A percentile compares a stretch with the other conserved stretches of the same genome.
phyloP scores from a whole-genome alignment of 495 filamentous ascomycete species.

The Stereocaulon alpinum region DNA sequence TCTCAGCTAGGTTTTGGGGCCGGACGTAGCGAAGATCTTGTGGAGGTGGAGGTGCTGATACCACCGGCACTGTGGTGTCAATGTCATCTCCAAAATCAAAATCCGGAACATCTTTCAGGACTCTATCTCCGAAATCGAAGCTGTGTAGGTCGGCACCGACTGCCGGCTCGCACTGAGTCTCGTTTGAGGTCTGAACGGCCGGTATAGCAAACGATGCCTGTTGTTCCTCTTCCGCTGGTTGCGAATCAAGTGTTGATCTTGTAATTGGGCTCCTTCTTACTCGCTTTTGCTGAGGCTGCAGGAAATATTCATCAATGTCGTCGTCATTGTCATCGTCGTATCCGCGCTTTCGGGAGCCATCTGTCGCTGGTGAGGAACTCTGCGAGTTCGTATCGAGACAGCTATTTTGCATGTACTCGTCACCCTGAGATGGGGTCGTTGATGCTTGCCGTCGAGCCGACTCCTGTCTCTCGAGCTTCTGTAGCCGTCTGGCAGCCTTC shows the following conservation, averaged over 20 bases:
- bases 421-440: not conserved
- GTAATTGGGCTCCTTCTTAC: not conserved
- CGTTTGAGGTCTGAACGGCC: too few relatives aligned
- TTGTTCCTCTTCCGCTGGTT: too few relatives aligned
- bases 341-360: not conserved
- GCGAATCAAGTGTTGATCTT: not conserved
- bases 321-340: not conserved
- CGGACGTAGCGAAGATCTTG: not conserved
- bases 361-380: too few relatives aligned
- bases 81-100: not conserved
- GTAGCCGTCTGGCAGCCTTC: not conserved
- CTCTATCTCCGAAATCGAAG: not conserved
- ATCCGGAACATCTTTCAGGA: not conserved
- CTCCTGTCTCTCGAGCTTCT: not conserved
- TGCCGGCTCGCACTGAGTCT: not conserved
- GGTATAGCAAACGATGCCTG: too few relatives aligned
- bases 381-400: not conserved
- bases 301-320: not conserved
- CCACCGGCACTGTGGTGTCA: not conserved
- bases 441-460: not conserved
- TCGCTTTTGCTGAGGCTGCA: not conserved
- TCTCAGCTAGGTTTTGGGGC: not conserved
- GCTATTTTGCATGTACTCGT: not conserved
- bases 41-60: not conserved
- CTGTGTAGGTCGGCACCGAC: too few relatives aligned